phyloP scores from a whole-genome alignment of 371 early-diverging fungal genomes.

The Blastocladiella emersonii region DNA sequence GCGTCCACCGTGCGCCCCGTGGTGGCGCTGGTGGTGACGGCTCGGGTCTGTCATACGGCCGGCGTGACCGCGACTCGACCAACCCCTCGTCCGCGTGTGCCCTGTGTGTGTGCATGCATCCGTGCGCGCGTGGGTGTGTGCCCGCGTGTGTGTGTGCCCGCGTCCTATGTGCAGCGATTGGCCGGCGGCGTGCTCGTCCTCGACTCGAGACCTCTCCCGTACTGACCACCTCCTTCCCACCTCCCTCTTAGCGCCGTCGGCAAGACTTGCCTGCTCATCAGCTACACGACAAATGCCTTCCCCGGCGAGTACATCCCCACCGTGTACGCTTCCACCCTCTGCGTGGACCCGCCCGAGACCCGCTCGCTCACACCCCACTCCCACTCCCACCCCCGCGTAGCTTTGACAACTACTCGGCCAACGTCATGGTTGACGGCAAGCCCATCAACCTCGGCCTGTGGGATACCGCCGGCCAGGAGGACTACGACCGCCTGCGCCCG shows the following conservation, averaged over 20 bases:
- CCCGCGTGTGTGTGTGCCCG: no score
- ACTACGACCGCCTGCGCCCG: constrained; percentile 70
- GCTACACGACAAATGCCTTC: constrained; percentile 94
- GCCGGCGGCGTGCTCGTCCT: no score
- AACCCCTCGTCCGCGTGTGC: no score
- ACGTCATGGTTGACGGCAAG: constrained; percentile 61
- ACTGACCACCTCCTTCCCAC: neutral
- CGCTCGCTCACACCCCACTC: constrained; percentile 10
- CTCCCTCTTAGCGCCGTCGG: constrained; percentile 87
- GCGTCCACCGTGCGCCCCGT: no score
- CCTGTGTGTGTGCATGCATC: no score
- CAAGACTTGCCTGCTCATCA: constrained; percentile 90
- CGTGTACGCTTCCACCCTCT: constrained; percentile 50
- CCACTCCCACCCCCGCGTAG: constrained; percentile 27
- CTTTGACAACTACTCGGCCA: constrained; percentile 77
- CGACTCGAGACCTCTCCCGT: no score
- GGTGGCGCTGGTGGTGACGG: no score
- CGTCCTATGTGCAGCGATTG: no score
- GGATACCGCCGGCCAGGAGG: constrained; percentile 94
- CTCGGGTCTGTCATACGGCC: no score
- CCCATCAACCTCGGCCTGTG: constrained; percentile 71
- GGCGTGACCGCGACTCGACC: no score
- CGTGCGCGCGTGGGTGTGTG: no score
- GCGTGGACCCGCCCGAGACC: neutral
- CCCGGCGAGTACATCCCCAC: constrained; percentile 96